Evolutionary conservation across 225 moss, liverwort and hornwort species (phyloP).

Genomic region (Sphagnum contortum): DNA sequence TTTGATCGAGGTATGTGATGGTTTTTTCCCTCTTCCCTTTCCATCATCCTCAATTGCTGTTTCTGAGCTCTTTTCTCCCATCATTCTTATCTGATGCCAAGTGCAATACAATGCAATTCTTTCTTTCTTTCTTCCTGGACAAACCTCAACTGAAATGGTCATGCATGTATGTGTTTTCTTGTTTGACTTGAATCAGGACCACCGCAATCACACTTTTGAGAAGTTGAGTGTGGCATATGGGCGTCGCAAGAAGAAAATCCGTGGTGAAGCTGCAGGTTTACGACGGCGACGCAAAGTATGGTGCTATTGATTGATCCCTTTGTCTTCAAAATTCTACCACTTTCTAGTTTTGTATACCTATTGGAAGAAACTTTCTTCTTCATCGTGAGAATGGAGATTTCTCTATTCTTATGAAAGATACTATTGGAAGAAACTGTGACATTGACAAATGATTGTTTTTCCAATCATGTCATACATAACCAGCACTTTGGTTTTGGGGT

Average conservation of each 20-base stretch:
- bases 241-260: conserved; percentile 63
- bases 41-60: background rate
- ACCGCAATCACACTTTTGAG: conserved; percentile 57
- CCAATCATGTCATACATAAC: too few species aligned
- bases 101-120: too few species aligned
- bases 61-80: background rate
- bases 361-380: background rate
- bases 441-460: too few species aligned
- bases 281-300: conserved; percentile 48
- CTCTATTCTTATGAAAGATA: too few species aligned
- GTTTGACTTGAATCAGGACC: conserved; percentile 32
- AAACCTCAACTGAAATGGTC: too few species aligned
- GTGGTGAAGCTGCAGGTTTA: conserved; percentile 51
- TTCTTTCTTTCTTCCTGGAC: too few species aligned
- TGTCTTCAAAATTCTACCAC: background rate
- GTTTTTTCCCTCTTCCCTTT: background rate
- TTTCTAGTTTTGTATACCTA: background rate
- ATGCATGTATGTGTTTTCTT: too few species aligned
- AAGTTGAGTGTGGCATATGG: conserved; percentile 60
- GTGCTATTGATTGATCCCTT: background rate
- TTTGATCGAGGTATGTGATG: conserved; percentile 38
- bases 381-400: too few species aligned
- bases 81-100: too few species aligned
- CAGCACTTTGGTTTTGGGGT: too few species aligned
- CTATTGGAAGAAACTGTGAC: background rate